Percentiles rank a stretch among this genome's conserved stretches.
Evolutionary conservation across 768 basidiomycete species (phyloP).

Genomic region (Sutorius australiensis): DNA sequence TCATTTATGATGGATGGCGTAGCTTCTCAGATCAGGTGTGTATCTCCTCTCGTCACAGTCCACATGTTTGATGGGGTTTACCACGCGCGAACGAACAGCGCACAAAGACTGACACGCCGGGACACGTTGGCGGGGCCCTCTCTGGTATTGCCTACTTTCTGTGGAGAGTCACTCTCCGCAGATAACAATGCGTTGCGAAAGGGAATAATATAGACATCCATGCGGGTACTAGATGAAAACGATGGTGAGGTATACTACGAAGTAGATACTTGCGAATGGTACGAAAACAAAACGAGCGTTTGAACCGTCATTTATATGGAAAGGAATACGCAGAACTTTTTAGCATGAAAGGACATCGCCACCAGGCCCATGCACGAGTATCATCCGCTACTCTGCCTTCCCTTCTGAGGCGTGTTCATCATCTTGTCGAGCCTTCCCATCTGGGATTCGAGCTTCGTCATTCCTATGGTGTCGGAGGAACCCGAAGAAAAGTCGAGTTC

Average conservation of each 20-base stretch:
- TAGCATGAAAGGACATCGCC: not conserved
- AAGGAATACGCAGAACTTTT: not conserved
- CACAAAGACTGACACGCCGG: conserved; percentile 53
- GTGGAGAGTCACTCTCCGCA: conserved; percentile 29
- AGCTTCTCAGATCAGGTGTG: conserved; percentile 35
- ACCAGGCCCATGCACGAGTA: not conserved
- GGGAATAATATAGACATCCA: conserved; percentile 9
- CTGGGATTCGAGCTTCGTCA: conserved; percentile 74
- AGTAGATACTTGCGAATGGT: conserved; percentile 6
- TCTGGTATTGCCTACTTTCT: conserved; percentile 55
- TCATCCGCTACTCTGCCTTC: conserved; percentile 14
- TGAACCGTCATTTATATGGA: conserved; percentile 1
- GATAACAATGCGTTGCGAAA: conserved; percentile 10
- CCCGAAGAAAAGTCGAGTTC: conserved; percentile 38
- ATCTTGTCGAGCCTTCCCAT: conserved; percentile 76
- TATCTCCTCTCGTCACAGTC: not conserved
- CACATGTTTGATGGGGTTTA: not conserved
- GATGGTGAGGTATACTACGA: conserved; percentile 8
- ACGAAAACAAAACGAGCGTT: not conserved
- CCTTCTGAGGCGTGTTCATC: conserved; percentile 65
- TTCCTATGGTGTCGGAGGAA: conserved; percentile 39
- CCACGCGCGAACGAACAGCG: conserved; percentile 34
- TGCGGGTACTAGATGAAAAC: conserved; percentile 3
- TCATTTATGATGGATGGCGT: conserved; percentile 34
- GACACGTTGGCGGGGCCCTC: conserved; percentile 66